A percentile compares a stretch with the other conserved stretches of the same genome.
Conservation (phyloP, 2,329 filamentous ascomycete genomes). For the Phyllosticta citribraziliensis region DNA sequence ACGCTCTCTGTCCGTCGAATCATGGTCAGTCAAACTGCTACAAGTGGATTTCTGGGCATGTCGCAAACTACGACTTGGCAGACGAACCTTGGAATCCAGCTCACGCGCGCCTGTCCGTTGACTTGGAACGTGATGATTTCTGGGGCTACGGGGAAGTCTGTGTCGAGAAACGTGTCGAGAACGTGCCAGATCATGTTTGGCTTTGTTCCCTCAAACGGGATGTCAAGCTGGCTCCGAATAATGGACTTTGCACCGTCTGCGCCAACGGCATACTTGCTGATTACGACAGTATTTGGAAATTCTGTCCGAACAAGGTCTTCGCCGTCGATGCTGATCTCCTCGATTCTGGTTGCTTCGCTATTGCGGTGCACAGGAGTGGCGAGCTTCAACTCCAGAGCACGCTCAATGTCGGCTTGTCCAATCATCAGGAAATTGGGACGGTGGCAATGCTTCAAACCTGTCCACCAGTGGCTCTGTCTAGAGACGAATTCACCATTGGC, state of each 20-base stretch:
- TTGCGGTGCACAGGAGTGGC: conserved; percentile 27
- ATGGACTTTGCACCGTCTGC: conserved; percentile 15
- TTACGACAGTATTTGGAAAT: conserved; percentile 5
- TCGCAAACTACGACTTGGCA: neutral
- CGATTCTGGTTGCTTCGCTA: conserved; percentile 4
- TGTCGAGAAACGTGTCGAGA: conserved; percentile 41
- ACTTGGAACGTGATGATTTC: conserved; percentile 42
- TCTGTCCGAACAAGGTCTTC: conserved; percentile 7
- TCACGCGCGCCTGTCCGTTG: conserved; percentile 36
- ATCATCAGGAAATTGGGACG: conserved; percentile 44
- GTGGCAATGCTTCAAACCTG: conserved; percentile 34
- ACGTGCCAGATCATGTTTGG: conserved; percentile 44
- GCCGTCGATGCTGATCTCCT: conserved; percentile 6
- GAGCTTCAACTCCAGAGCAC: conserved; percentile 28
- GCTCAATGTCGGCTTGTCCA: conserved; percentile 39
- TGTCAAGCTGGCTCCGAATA: conserved; percentile 22
- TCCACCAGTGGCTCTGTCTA: conserved; percentile 41
- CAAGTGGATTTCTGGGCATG: neutral
- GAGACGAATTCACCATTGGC: conserved; percentile 38
- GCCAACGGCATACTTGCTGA: conserved; percentile 14
- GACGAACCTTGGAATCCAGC: conserved; percentile 36
- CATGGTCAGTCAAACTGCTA: neutral
- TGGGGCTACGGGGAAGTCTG: conserved; percentile 36
- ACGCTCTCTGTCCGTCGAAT: conserved; percentile 23
- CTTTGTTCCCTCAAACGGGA: conserved; percentile 37